Conservation (phyloP, 2,329 filamentous ascomycete genomes). For the Penicillium frequentans region DNA sequence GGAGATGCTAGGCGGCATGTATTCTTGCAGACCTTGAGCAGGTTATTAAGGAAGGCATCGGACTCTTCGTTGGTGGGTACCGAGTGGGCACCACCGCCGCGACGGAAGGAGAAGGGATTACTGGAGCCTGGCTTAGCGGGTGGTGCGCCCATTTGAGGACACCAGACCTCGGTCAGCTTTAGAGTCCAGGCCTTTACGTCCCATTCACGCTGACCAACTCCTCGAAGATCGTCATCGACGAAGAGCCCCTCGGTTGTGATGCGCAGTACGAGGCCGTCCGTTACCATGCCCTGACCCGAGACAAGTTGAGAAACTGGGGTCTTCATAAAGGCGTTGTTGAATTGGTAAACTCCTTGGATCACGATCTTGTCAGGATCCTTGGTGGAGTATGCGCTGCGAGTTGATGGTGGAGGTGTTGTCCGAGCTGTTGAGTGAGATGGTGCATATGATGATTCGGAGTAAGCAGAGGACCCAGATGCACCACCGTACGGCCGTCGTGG, state of each 20-base stretch:
- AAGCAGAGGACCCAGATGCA: conserved; percentile 67
- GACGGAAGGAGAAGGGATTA: conserved; percentile 38
- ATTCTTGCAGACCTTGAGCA: conserved; percentile 65
- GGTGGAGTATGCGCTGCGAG: conserved; percentile 76
- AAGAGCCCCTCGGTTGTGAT: conserved; percentile 94
- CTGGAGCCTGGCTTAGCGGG: conserved; percentile 31
- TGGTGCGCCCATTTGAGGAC: conserved; percentile 58
- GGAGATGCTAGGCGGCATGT: conserved; percentile 56
- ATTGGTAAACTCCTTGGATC: conserved; percentile 88
- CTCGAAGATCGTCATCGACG: conserved; percentile 91
- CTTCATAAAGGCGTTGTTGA: conserved; percentile 83
- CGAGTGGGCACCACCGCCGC: conserved; percentile 49
- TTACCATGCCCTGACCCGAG: conserved; percentile 79
- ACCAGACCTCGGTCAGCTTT: conserved; percentile 88
- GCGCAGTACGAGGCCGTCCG: conserved; percentile 85
- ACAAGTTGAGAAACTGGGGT: conserved; percentile 90
- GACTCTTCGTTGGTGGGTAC: conserved; percentile 64
- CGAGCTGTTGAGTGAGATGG: conserved; percentile 79
- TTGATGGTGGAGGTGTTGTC: conserved; percentile 79
- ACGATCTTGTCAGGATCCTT: conserved; percentile 95
- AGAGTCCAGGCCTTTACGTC: conserved; percentile 98
- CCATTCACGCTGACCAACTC: conserved; percentile 95
- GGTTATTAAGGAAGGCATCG: conserved; percentile 62
- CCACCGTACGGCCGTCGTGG: conserved; percentile 59
- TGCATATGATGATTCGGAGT: conserved; percentile 84